Conservation (phyloP, 2,329 filamentous ascomycete species). For the Penicillium psychrosexuale region DNA sequence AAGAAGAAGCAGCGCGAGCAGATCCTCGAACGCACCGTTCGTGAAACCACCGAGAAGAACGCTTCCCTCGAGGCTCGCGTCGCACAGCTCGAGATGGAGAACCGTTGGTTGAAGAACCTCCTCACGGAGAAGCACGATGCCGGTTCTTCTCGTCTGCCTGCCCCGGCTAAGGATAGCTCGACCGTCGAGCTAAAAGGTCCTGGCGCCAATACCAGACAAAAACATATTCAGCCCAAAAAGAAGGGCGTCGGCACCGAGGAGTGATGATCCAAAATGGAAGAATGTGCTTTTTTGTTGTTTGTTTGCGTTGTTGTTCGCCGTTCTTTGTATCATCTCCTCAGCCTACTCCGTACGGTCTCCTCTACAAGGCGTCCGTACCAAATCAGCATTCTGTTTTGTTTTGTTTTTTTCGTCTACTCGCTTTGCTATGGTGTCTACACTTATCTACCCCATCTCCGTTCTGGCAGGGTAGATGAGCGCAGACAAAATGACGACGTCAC, state of each 20-base stretch:
- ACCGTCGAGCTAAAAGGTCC: slow-evolving; percentile 21
- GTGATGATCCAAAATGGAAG: slow-evolving; percentile 21
- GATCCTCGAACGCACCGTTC: slow-evolving; percentile 74
- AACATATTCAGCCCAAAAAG: slow-evolving; percentile 41
- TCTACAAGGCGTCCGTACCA: not conserved
- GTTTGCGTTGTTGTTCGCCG: slow-evolving; percentile 3
- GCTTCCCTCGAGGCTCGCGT: slow-evolving; percentile 68
- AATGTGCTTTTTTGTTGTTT: slow-evolving; percentile 6
- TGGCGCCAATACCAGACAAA: slow-evolving; percentile 27
- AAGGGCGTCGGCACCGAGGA: slow-evolving; percentile 38
- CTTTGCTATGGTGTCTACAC: slow-evolving; percentile 5
- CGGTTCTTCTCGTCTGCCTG: slow-evolving; percentile 20
- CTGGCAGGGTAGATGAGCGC: not conserved
- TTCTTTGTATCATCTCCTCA: slow-evolving; percentile 9
- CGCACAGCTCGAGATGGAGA: slow-evolving; percentile 75
- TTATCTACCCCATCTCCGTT: not conserved
- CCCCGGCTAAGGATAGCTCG: slow-evolving; percentile 23
- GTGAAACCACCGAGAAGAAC: slow-evolving; percentile 80
- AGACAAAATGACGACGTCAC: slow-evolving; percentile 32
- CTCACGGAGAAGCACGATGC: slow-evolving; percentile 73
- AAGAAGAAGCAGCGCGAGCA: slow-evolving; percentile 97
- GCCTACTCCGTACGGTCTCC: not conserved
- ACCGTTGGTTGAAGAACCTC: slow-evolving; percentile 76
- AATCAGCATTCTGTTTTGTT: not conserved
- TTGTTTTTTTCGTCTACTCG: not conserved